Evolutionary conservation across 2,329 filamentous ascomycete species (phyloP).

Genomic region (Fusarium avenaceum): DNA sequence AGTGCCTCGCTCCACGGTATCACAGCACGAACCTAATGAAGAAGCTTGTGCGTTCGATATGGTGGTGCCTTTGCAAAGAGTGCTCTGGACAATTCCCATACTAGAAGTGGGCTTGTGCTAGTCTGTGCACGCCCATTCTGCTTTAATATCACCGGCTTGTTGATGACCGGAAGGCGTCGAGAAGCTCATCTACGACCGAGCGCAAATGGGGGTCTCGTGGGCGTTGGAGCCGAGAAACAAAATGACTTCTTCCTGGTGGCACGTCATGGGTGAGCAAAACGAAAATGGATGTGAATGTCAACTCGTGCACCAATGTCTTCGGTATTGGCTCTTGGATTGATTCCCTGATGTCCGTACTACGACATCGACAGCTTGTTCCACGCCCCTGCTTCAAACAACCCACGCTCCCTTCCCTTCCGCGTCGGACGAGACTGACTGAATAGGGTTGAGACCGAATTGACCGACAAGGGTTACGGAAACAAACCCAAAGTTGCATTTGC

Average conservation of each 20-base stretch:
- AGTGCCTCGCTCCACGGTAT: conserved; percentile 29
- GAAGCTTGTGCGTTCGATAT: conserved; percentile 34
- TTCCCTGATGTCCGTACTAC: conserved; percentile 11
- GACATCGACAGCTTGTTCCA: conserved; percentile 37
- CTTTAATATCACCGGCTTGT: conserved; percentile 34
- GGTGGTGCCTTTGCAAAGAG: conserved; percentile 9
- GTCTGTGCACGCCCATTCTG: conserved; percentile 24
- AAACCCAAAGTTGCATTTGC: conserved; percentile 42
- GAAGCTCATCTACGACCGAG: conserved; percentile 32
- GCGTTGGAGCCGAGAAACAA: conserved; percentile 28
- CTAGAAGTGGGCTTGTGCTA: conserved; percentile 24
- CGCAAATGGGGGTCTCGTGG: conserved; percentile 24
- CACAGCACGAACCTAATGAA: conserved; percentile 24
- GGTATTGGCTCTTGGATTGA: conserved; percentile 39
- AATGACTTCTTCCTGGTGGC: conserved; percentile 19
- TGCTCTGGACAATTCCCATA: conserved; percentile 19
- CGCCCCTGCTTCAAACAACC: conserved; percentile 39
- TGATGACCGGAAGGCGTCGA: conserved; percentile 29
- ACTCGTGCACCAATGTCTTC: conserved; percentile 31
- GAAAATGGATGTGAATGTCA: conserved; percentile 35
- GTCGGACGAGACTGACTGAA: conserved; percentile 48
- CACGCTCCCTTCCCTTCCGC: conserved; percentile 44
- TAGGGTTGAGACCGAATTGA: conserved; percentile 40
- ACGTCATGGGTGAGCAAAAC: conserved; percentile 17
- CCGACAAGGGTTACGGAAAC: conserved; percentile 46